These are phyloP conservation scores for Carnegiea gigantea DNA, from an alignment of 179 eudicot genomes.

Conservation along the genomic window DNA sequence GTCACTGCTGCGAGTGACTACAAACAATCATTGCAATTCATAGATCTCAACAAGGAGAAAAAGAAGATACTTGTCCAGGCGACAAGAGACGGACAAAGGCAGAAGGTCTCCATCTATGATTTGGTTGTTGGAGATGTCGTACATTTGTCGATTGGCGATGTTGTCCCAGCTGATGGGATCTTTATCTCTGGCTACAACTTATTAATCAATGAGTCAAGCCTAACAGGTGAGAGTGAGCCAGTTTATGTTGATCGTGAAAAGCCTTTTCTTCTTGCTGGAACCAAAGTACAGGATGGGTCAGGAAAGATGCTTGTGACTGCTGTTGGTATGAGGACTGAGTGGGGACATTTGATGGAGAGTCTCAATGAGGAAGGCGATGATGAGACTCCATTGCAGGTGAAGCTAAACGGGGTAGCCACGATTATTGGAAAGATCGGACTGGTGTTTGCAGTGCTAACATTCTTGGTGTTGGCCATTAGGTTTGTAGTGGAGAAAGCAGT, in stretches of 20 bases:
- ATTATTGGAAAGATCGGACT: constrained; percentile 84
- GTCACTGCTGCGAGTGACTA: constrained; percentile 89
- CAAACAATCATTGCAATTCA: constrained; percentile 79
- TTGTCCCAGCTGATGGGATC: constrained; percentile 87
- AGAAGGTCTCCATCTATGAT: constrained; percentile 69
- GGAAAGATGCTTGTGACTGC: constrained; percentile 85
- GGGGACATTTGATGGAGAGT: constrained; percentile 95
- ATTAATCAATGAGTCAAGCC: constrained; percentile 78
- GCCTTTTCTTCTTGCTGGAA: constrained; percentile 77
- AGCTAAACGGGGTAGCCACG: constrained; percentile 91
- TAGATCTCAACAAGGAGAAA: constrained; percentile 82
- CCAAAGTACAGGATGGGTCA: constrained; percentile 89
- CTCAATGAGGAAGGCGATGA: constrained; percentile 74
- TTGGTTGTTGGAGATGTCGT: constrained; percentile 89
- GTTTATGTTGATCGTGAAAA: constrained; percentile 46
- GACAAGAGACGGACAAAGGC: constrained; percentile 70
- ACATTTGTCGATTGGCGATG: constrained; percentile 70
- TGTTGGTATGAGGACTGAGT: constrained; percentile 97
- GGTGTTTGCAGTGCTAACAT: constrained; percentile 70
- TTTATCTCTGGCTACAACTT: constrained; percentile 78
- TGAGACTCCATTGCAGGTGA: constrained; percentile 94
- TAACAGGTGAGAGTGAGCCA: constrained; percentile 85
- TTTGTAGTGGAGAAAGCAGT: constrained; percentile 56
- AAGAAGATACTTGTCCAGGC: constrained; percentile 77
- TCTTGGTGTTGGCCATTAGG: constrained; percentile 56